Percentiles rank a stretch among this genome's conserved stretches.
Conservation (phyloP, 495 filamentous ascomycete genomes). For the Chaetomidium leptoderma region DNA sequence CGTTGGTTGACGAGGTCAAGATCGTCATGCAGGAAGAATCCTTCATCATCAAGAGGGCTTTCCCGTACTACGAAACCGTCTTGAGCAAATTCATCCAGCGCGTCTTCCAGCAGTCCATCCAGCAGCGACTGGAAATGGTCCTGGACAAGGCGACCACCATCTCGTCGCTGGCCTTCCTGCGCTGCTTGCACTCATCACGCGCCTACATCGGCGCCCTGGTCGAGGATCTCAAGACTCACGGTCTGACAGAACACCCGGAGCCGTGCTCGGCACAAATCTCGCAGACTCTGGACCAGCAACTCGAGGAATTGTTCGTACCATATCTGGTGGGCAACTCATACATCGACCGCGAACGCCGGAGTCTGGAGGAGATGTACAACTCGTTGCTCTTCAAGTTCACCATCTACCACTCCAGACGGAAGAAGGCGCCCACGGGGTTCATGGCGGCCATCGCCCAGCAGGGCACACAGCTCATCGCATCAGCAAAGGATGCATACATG, state of each 20-base stretch:
- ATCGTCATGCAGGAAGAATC: constrained; percentile 97
- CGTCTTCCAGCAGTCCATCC: constrained; percentile 96
- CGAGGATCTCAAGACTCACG: constrained; percentile 91
- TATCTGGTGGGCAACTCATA: constrained; percentile 93
- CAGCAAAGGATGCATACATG: constrained; percentile 79
- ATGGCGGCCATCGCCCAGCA: constrained; percentile 86
- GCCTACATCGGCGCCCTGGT: constrained; percentile 78
- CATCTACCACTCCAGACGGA: constrained; percentile 79
- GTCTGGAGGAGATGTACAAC: constrained; percentile 85
- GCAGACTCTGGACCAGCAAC: constrained; percentile 83
- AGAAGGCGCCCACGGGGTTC: constrained; percentile 80
- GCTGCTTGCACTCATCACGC: constrained; percentile 83
- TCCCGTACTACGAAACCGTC: constrained; percentile 94
- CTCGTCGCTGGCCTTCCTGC: constrained; percentile 86
- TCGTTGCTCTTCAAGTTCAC: constrained; percentile 94
- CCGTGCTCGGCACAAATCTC: constrained; percentile 82
- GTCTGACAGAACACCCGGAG: constrained; percentile 91
- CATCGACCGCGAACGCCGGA: constrained; percentile 88
- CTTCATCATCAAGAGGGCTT: constrained; percentile 89
- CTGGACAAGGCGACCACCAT: constrained; percentile 87
- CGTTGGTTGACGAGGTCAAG: constrained; percentile 86
- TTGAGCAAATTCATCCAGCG: constrained; percentile 87
- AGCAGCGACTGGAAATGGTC: constrained; percentile 93
- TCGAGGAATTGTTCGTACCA: constrained; percentile 94
- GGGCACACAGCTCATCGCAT: constrained; percentile 73